phyloP scores from a whole-genome alignment of 2,329 filamentous ascomycete species.

The Mycocentrospora acerina region DNA sequence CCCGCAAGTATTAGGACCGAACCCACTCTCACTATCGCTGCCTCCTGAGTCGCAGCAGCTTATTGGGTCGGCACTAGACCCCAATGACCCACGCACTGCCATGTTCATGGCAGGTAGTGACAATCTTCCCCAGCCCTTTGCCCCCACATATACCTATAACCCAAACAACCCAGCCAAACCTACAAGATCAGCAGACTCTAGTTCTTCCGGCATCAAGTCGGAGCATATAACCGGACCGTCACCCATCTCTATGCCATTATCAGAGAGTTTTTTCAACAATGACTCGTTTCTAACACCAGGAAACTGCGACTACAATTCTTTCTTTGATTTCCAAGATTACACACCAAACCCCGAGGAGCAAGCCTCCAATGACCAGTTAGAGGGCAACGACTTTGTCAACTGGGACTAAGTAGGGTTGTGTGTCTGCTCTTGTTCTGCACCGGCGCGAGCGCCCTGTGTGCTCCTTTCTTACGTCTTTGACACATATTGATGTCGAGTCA shows the following conservation, averaged over 20 bases:
- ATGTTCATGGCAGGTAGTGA: constrained; percentile 51
- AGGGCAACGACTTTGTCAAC: constrained; percentile 24
- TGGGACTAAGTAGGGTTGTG: no score
- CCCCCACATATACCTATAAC: constrained; percentile 49
- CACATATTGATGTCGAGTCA: no score
- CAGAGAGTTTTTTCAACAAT: constrained; percentile 22
- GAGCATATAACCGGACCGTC: constrained; percentile 15
- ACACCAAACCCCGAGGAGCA: constrained; percentile 18
- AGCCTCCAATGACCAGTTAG: constrained; percentile 17
- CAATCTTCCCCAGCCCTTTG: constrained; percentile 41
- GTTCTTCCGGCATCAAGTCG: constrained; percentile 15
- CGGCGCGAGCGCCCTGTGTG: no score
- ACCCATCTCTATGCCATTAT: constrained; percentile 18
- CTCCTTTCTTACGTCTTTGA: no score
- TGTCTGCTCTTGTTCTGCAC: no score
- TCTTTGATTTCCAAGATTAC: constrained; percentile 26
- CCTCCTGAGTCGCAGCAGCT: constrained; percentile 57
- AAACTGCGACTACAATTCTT: constrained; percentile 20
- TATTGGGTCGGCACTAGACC: constrained; percentile 49
- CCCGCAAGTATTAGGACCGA: constrained; percentile 36
- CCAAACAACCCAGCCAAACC: constrained; percentile 43
- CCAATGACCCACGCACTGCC: constrained; percentile 47
- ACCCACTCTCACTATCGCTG: constrained; percentile 52
- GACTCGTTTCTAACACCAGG: constrained; percentile 24
- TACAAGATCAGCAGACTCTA: constrained; percentile 8